Conservation (phyloP, 164 flowering plant genomes). For the Stephania cephalantha region DNA sequence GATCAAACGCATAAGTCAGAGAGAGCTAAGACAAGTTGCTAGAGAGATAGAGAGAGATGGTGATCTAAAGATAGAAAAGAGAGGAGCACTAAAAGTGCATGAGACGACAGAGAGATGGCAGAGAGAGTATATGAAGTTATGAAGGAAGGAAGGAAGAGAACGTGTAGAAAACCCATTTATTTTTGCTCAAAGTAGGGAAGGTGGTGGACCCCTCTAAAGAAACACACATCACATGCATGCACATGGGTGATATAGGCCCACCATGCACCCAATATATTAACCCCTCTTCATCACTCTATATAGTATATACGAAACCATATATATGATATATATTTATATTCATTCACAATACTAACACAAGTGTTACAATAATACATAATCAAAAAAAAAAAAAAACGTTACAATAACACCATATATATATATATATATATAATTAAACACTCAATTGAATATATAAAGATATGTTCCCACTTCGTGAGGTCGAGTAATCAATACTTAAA, state of each 20-base stretch:
- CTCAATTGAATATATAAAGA: too few relatives aligned
- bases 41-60: constrained; percentile 7
- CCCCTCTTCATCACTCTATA: neutral
- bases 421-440: too few relatives aligned
- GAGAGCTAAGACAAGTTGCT: constrained; percentile 7
- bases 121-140: constrained; percentile 5
- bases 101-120: constrained; percentile 10
- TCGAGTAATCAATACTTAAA: too few relatives aligned
- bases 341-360: too few relatives aligned
- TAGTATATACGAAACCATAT: too few relatives aligned
- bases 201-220: constrained; percentile 50
- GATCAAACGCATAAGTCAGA: neutral
- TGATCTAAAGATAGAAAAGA: constrained; percentile 4
- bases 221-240: constrained; percentile 74
- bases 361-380: too few relatives aligned
- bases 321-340: too few relatives aligned
- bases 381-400: too few relatives aligned
- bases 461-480: too few relatives aligned
- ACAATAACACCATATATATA: too few relatives aligned
- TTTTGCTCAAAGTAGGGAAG: constrained; percentile 29
- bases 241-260: constrained; percentile 55
- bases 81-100: constrained; percentile 2
- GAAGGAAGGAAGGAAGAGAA: constrained; percentile 10
- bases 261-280: constrained; percentile 19
- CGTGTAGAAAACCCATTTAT: constrained; percentile 33